Evolutionary conservation across 2,329 filamentous ascomycete genomes (phyloP), one percentile per base, ranked within the genome.

Genomic region (Monosporascus cannonballus): DNA sequence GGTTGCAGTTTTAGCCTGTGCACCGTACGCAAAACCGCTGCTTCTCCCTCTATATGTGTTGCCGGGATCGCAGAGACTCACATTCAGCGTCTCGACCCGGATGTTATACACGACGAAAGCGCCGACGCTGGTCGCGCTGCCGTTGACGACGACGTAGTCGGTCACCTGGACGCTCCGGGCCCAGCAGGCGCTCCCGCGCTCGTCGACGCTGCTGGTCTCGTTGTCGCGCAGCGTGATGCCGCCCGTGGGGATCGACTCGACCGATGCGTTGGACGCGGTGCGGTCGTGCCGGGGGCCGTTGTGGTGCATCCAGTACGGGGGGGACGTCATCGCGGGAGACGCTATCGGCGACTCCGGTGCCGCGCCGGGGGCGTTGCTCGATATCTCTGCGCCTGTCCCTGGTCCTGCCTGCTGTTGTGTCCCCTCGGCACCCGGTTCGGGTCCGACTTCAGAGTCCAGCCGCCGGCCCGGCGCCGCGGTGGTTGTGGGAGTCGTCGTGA

Each of bases 21-120:
- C 5, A 34, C 30, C 27, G 30, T 34, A 14, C 4, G 30, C 30
- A 9, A 34, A 34, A 14, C 30, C 30, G 30, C 30, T 5, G 30
- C 30, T 34, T 34, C 30, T 14, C 8, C 27, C 50, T 20, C 41
- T 4, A 14, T 6, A 11, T 18, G 20, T 2, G 7, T 24, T 45
- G 8, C 15, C 15, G 15, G 24, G 25, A 22, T 37, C 22, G 5
- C 15, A 24, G 46, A 42, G 52, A 79, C 84, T 68, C 67, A 92
- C 90, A 69, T 84, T 87, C 49, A 97, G 74, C 3, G 91, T 96
- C 68, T 94, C 85, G 45, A 99, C 89, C 47, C 80, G 84, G 64
- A 94, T 91, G 66, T 90, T 94, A 89, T 90, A 99, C 7, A 96
- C 91, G 1, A 96, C 90, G 73, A 97, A 99, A 2, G 92, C 89